Base-by-base conservation (phyloP, 306 rosid genomes). In the Sicyos baderoa region DNA sequence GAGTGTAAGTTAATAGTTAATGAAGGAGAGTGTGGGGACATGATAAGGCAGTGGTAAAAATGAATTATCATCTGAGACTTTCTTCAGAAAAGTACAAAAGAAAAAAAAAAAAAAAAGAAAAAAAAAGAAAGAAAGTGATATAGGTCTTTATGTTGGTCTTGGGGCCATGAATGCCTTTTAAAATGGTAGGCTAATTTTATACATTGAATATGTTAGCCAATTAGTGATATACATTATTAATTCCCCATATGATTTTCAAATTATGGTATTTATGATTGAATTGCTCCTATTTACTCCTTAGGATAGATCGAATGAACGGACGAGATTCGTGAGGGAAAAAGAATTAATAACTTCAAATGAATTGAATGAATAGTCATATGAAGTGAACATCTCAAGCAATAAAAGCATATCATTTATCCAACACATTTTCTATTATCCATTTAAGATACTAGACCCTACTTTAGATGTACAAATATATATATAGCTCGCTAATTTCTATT, bases 41-140 rank as follows among this genome's bases (percentile, higher is more conserved):
- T 10, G 40, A 17, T 40, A 62, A 62, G 25, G 68, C 29, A 62
- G 50, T 4, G 27, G 27, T 62, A 62, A 62, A 25, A 62, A 62
- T 62, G 50, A 62, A 62, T 62, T 40, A 40, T 9, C 45, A 40
- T 62, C 68, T 62, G 51, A 40, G 68, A 18, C 27, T 37, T 40
- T 62, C 68, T 62, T 35, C 48, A 62, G 51, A 18, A 62, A 37
- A 37, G 50, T 35, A 62, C 49, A 62, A 40, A 62, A n/a, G 1
- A 14, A 10, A 3, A n/a, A 61, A 37, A 29, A 2, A 29, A 29
- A 29, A 29, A 2, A 29, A 29, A 2, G 4, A 29, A 2, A 29
- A 29, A 2, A 29, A 29, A 27, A 29, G 4, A 2, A 29, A 29
- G 2, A 29, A 37, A 10, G 49, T 40, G 48, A 32, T 6, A 27